A percentile compares a stretch with the other conserved stretches of the same genome.
These are phyloP conservation scores for Hygrophoropsis aurantiaca DNA, from an alignment of 768 basidiomycete species.

Conservation along the genomic window DNA sequence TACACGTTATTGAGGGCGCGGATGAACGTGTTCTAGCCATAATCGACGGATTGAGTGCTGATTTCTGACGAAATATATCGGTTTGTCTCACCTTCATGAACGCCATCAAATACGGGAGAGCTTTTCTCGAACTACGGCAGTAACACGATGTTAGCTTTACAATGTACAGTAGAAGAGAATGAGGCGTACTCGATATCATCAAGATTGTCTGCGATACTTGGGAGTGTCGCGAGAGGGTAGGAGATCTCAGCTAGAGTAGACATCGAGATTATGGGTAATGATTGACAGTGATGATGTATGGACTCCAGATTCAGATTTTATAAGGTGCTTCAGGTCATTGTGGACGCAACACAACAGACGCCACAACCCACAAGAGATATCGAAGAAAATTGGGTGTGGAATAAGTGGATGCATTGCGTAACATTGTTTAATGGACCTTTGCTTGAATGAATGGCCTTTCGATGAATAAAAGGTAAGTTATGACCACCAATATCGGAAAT, in stretches of 20 bases:
- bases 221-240: slow-evolving; percentile 6
- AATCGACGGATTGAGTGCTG: neutral
- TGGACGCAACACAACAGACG: neutral
- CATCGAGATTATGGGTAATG: neutral
- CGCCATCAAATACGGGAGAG: slow-evolving; percentile 6
- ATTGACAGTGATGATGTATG: neutral
- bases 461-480: too few relatives aligned
- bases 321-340: neutral
- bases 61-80: neutral
- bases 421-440: too few relatives aligned
- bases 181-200: neutral
- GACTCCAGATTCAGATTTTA: neutral
- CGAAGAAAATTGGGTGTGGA: too few relatives aligned
- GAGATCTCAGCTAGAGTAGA: neutral
- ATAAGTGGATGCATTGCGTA: too few relatives aligned
- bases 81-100: slow-evolving; percentile 3
- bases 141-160: too few relatives aligned
- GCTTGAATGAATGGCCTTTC: too few relatives aligned
- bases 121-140: neutral
- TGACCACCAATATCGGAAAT: too few relatives aligned
- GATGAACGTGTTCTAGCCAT: slow-evolving; percentile 3
- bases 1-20: slow-evolving; percentile 5
- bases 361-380: too few relatives aligned
- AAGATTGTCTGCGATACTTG: slow-evolving; percentile 5
- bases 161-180: neutral